Evolutionary conservation across 192 early-diverging fungal genomes (phyloP), one percentile per base, ranked within the genome.

Genomic region (Umbelopsis isabellina): DNA sequence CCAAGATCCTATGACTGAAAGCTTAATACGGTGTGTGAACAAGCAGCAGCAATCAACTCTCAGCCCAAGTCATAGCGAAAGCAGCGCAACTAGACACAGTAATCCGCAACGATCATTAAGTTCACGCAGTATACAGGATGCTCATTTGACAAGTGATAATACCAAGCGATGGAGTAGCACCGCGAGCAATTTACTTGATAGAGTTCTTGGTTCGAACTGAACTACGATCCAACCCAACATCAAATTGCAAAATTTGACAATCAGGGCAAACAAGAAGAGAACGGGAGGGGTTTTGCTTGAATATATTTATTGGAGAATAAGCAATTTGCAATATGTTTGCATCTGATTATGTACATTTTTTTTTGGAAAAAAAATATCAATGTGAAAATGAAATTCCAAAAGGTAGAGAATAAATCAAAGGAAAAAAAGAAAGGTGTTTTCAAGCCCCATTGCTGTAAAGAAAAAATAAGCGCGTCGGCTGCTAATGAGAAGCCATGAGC

Each of bases 1-100:
- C 47, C 48, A 77, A 41, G 75, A 84, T 71, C 83, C 83, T 21
- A 80, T 84, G 75, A 65, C 65, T 15, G 75, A 78, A 12, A 82
- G 81, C 47, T 65, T 84, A 23, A 41, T 68, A n/a, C 65, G 83
- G 1, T 72, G 67, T 45, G 35, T 71, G 3, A 18, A 67, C 12
- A 66, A 58, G 16, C n/a, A 66, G 23, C 25, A 75, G 22, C 51
- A 7, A 61, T 61, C 55, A 18, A 30, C 30, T 11, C 3, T 16
- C n/a, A 61, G 55, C 55, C 27, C 33, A 10, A 16, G 13, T 30
- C 55, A 13, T 35, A 33, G 23, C 11, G 27, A 25, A 25, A 25
- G 25, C 21, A 61, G 55, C 37, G 37, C 37, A 35, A 16, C 7
- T 33, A 16, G 27, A 18, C 16, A 61, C 33, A 35, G 55, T 30